These are phyloP conservation scores for Silene noctiflora DNA, from an alignment of 179 eudicot genomes.

Conservation along the genomic window DNA sequence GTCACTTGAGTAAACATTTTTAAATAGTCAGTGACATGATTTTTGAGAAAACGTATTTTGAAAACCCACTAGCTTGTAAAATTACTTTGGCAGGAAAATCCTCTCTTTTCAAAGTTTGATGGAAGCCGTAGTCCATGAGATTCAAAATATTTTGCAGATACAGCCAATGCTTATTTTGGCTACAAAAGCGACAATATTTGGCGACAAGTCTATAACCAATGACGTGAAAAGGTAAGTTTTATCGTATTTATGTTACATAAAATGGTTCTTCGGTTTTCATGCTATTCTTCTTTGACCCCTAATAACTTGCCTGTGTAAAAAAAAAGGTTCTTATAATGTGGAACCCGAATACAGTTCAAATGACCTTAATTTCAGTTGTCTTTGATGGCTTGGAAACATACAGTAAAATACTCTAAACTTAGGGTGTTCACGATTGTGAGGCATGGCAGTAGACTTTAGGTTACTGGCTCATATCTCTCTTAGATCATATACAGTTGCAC, in stretches of 20 bases:
- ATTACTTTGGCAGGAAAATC: slow-evolving; percentile 46
- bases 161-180: slow-evolving; percentile 88
- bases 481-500: slow-evolving; percentile 1
- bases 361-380: neutral
- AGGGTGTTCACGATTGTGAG: neutral
- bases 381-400: neutral
- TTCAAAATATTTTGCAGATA: slow-evolving; percentile 47
- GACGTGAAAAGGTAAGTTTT: slow-evolving; percentile 45
- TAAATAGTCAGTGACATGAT: neutral
- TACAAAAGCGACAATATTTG: slow-evolving; percentile 57
- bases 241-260: neutral
- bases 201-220: slow-evolving; percentile 37
- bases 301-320: neutral
- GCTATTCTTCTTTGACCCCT: neutral
- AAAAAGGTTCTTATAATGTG: neutral
- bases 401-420: neutral
- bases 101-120: slow-evolving; percentile 71
- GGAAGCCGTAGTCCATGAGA: slow-evolving; percentile 69
- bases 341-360: slow-evolving; percentile 6
- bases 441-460: neutral
- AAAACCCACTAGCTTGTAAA: neutral
- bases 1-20: too few species aligned
- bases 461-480: neutral
- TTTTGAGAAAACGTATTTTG: neutral
- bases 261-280: neutral